phyloP scores from a whole-genome alignment of 345 rosid genomes.

The Linum lewisii region DNA sequence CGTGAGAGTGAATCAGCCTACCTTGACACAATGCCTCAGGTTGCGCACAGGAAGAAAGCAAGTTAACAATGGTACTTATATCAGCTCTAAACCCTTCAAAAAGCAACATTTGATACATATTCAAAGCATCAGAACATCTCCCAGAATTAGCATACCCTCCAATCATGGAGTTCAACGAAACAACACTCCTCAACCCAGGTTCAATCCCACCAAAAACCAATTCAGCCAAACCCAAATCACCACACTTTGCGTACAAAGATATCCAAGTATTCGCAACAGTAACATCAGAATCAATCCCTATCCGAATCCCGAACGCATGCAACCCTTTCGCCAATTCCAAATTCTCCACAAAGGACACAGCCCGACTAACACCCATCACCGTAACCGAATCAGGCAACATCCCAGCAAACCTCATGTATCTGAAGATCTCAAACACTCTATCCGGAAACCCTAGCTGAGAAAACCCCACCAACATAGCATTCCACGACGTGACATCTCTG shows the following conservation, averaged over 20 bases:
- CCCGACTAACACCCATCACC: constrained; percentile 37
- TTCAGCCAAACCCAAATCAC: constrained; percentile 37
- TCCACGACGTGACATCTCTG: constrained; percentile 53
- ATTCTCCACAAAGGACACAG: constrained; percentile 16
- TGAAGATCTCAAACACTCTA: constrained; percentile 20
- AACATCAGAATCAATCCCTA: constrained; percentile 39
- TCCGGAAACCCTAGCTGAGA: constrained; percentile 26
- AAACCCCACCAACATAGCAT: constrained; percentile 49
- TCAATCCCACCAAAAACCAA: constrained; percentile 38
- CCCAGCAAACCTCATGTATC: constrained; percentile 37
- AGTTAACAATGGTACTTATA: constrained; percentile 45
- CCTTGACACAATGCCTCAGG: constrained; percentile 34
- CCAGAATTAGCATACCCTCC: constrained; percentile 36
- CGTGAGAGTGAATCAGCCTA: constrained; percentile 47
- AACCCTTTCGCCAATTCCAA: constrained; percentile 26
- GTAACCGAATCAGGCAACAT: constrained; percentile 47
- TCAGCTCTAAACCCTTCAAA: constrained; percentile 37
- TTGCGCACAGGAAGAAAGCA: constrained; percentile 38
- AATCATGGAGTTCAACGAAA: constrained; percentile 55
- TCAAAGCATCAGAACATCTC: constrained; percentile 25
- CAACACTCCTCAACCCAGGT: constrained; percentile 22
- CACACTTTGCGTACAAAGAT: constrained; percentile 57
- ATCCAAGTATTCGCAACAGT: too few species aligned
- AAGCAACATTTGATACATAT: constrained; percentile 45
- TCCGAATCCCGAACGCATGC: constrained; percentile 42